These are phyloP conservation scores for Petunia secreta DNA, from an alignment of 257 asterid genomes.

Conservation along the genomic window DNA sequence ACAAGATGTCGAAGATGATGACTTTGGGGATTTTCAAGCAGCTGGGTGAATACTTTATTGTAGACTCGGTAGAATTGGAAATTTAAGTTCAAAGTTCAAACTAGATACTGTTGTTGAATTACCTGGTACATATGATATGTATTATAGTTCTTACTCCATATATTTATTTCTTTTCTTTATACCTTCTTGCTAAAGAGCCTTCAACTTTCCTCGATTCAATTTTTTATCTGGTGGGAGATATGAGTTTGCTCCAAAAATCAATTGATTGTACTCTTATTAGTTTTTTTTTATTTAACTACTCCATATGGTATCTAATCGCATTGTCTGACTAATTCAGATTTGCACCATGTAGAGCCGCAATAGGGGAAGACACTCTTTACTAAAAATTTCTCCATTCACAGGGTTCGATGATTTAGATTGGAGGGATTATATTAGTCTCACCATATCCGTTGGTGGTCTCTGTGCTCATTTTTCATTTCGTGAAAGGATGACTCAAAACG, in stretches of 20 bases:
- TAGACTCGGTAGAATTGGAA: conserved; percentile 21
- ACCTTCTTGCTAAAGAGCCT: background rate
- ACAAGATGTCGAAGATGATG: conserved; percentile 68
- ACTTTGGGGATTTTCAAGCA: conserved; percentile 97
- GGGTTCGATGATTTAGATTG: background rate
- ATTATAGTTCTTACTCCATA: conserved; percentile 14
- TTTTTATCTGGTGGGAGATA: background rate
- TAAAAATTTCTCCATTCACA: too few species aligned
- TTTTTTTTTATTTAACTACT: background rate
- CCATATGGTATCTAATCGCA: too few species aligned
- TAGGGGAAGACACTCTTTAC: too few species aligned
- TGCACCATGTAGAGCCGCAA: too few species aligned
- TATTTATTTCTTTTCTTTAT: background rate
- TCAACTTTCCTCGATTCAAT: background rate
- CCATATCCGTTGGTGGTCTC: background rate
- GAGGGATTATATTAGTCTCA: background rate
- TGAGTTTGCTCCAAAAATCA: background rate
- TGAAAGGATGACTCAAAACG: background rate
- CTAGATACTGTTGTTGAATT: conserved; percentile 23
- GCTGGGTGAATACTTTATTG: conserved; percentile 56
- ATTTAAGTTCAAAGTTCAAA: conserved; percentile 2
- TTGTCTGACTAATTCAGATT: background rate
- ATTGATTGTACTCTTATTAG: background rate
- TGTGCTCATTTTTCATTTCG: background rate
- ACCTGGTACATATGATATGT: conserved; percentile 26